Conservation (phyloP, 345 rosid species). For the Lepidium sativum region DNA sequence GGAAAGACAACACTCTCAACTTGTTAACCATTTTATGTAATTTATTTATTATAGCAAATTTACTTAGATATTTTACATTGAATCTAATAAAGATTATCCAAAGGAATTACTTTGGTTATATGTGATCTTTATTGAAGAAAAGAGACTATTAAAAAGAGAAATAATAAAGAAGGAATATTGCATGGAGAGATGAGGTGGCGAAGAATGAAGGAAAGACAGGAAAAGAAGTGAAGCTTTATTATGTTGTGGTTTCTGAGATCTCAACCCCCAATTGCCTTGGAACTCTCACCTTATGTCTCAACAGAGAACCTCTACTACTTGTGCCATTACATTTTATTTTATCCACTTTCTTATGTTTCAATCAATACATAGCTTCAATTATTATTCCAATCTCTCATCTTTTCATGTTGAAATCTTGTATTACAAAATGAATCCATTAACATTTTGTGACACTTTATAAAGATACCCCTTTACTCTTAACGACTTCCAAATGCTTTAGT, state of each 20-base stretch:
- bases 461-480: neutral
- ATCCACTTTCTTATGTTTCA: neutral
- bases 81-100: neutral
- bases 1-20: no score
- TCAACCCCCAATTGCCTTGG: constrained; percentile 30
- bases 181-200: constrained; percentile 29
- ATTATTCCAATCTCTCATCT: constrained; percentile 6
- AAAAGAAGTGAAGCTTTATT: constrained; percentile 25
- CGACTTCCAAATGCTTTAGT: neutral
- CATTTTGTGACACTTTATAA: neutral
- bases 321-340: constrained; percentile 13
- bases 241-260: constrained; percentile 20
- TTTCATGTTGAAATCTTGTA: constrained; percentile 18
- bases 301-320: constrained; percentile 20
- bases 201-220: constrained; percentile 24
- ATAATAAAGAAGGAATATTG: constrained; percentile 20
- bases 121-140: neutral
- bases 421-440: neutral
- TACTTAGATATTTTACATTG: neutral
- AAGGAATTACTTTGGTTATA: neutral
- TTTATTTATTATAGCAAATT: neutral
- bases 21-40: no score
- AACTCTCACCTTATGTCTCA: constrained; percentile 27
- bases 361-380: neutral
- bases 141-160: neutral